Conservation (phyloP, 2,329 filamentous ascomycete species). For the Stylonectria norvegica region DNA sequence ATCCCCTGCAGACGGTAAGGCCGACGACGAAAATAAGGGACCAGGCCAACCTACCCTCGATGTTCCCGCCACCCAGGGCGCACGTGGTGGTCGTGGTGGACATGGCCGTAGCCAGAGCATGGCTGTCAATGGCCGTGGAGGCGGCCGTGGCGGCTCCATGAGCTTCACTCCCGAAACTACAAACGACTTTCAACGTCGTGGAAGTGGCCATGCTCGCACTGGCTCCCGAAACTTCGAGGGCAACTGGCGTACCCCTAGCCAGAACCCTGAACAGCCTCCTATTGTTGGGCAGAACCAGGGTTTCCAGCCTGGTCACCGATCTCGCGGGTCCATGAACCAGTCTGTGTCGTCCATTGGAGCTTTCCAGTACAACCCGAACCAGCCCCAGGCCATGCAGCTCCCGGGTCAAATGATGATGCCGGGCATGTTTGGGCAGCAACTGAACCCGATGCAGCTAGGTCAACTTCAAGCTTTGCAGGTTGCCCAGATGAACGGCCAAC, state of each 20-base stretch:
- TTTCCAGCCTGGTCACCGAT: slow-evolving; percentile 91
- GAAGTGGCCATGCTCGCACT: slow-evolving; percentile 76
- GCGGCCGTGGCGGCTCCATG: slow-evolving; percentile 58
- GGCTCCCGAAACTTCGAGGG: slow-evolving; percentile 93
- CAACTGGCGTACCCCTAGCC: slow-evolving; percentile 86
- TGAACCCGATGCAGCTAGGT: slow-evolving; percentile 82
- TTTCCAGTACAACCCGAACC: slow-evolving; percentile 79
- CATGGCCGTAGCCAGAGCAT: slow-evolving; percentile 87
- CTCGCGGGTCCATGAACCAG: slow-evolving; percentile 79
- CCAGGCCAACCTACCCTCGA: slow-evolving; percentile 32
- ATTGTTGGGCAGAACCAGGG: slow-evolving; percentile 55
- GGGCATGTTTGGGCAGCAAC: slow-evolving; percentile 81
- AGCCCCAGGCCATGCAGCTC: slow-evolving; percentile 83
- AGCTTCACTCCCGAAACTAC: slow-evolving; percentile 46
- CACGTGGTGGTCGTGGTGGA: slow-evolving; percentile 55
- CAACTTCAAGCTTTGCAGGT: slow-evolving; percentile 92
- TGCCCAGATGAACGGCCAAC: slow-evolving; percentile 76
- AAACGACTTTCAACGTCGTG: slow-evolving; percentile 69
- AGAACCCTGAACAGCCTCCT: slow-evolving; percentile 56
- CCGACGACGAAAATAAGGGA: slow-evolving; percentile 46
- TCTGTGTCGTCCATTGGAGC: slow-evolving; percentile 79
- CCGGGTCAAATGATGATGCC: slow-evolving; percentile 84
- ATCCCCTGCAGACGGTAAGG: slow-evolving; percentile 55
- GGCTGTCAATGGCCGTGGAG: slow-evolving; percentile 70
- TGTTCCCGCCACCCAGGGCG: slow-evolving; percentile 37